Conservation (phyloP, 148 eudicot genomes). For the Tetragonia tetragonoides region DNA sequence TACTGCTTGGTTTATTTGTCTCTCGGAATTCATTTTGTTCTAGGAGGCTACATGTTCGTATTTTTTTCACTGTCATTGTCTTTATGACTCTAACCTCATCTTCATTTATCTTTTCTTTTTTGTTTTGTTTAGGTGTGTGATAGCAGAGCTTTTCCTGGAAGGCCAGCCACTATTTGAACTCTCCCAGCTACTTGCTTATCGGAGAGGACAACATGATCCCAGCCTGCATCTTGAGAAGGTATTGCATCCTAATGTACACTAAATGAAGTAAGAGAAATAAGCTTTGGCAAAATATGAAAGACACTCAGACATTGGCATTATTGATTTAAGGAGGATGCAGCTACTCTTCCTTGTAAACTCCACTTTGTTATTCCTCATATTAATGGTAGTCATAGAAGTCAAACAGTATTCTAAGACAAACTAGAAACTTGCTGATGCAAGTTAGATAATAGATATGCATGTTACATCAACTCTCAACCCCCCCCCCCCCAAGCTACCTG, state of each 20-base stretch:
- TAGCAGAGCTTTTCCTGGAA: slow-evolving; percentile 97
- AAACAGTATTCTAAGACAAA: neutral
- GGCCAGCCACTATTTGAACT: slow-evolving; percentile 94
- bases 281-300: neutral
- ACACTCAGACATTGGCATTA: neutral
- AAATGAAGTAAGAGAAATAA: neutral
- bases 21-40: neutral
- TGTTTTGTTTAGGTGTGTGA: slow-evolving; percentile 64
- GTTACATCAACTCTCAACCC: neutral
- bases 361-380: neutral
- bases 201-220: slow-evolving; percentile 96
- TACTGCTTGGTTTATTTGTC: neutral
- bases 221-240: slow-evolving; percentile 96
- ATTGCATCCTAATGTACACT: neutral
- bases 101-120: neutral
- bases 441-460: too few relatives aligned
- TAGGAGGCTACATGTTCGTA: neutral
- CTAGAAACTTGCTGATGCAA: slow-evolving; percentile 1
- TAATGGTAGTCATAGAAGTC: neutral
- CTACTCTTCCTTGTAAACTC: neutral
- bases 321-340: neutral
- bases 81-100: neutral
- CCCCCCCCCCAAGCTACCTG: neutral
- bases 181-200: slow-evolving; percentile 91
- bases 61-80: neutral